phyloP scores from a whole-genome alignment of 257 asterid species.

The Solanum infundibuliforme region DNA sequence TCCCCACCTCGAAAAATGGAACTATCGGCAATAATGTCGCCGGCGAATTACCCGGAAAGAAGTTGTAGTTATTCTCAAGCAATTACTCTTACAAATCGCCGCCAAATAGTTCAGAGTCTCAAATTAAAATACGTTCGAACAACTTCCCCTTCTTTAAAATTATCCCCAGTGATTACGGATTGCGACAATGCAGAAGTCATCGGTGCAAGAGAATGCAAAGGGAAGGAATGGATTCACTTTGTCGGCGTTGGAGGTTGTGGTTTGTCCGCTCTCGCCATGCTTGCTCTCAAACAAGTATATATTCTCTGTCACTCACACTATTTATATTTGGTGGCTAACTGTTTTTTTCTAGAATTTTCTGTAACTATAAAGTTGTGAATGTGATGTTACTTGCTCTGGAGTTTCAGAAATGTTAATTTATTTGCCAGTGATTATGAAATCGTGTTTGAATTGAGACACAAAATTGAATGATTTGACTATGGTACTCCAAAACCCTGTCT shows the following conservation, averaged over 20 bases:
- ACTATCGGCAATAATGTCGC: constrained; percentile 4
- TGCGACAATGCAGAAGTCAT: neutral
- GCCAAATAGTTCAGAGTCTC: neutral
- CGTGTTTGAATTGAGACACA: neutral
- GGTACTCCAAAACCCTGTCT: neutral
- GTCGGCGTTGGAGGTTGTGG: constrained; percentile 34
- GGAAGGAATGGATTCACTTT: constrained; percentile 25
- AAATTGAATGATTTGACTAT: neutral
- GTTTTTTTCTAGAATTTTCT: neutral
- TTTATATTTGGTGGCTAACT: neutral
- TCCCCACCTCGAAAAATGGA: constrained; percentile 2
- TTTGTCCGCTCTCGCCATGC: constrained; percentile 32
- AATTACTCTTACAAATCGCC: neutral
- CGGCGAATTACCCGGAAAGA: neutral
- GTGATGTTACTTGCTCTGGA: neutral
- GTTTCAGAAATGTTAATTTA: neutral
- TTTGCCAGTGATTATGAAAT: neutral
- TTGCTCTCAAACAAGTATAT: constrained; percentile 20
- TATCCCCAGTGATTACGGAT: neutral
- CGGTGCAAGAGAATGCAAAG: neutral
- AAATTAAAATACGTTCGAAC: neutral
- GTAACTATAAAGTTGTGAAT: neutral
- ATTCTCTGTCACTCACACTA: too few species aligned
- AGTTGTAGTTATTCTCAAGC: neutral
- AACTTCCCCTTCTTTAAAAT: neutral